Evolutionary conservation across 192 early-diverging fungal species (phyloP), one percentile per base, ranked within the genome.

Genomic region (Dimargaris xerosporica): DNA sequence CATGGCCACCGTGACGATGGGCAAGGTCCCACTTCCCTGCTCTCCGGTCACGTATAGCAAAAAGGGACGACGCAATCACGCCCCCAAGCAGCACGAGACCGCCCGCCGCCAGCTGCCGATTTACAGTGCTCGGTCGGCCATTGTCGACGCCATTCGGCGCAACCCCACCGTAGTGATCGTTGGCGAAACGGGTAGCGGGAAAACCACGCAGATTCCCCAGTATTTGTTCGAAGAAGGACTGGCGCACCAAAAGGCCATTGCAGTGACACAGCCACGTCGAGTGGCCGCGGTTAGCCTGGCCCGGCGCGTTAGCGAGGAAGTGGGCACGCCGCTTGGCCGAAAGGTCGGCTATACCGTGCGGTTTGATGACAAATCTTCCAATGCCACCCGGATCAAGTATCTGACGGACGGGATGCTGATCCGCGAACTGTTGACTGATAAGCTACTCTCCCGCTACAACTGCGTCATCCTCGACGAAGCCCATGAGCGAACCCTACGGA

Each of bases 321-420:
- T 81, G n/a, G 83, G 86, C 9, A 81, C 81, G 7, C 69, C 74
- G 0, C 62, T 89, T 47, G 87, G 90, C 15, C 73, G 74, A 15
- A 69, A 85, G 62, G 89, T 98, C 25, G 96, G 96, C 19, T 99
- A 97, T 69, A 88, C 87, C 0, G 90, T 99, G 56, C 84, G 96
- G 61, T 99, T 99, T 68, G 91, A 97, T 47, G 91, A 96, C 67
- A 84, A 75, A n/a, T 89, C 93, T 3, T 85, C 82, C 17, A 69
- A 64, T 31, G 66, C 79, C 16, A 97, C 96, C 0, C 68, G 83
- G 61, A 83, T 99, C 56, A 92, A 93, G 71, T 99, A 90, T 67
- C 81, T 96, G 74, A 99, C 96, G 0, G 96, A 99, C 61, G 96
- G 96, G 62, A 87, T 99, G 83, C 78, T 99, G 53, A 67, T 99